A percentile compares a stretch with the other conserved stretches of the same genome.
phyloP scores from a whole-genome alignment of 306 rosid species.

The Citrullus colocynthis region DNA sequence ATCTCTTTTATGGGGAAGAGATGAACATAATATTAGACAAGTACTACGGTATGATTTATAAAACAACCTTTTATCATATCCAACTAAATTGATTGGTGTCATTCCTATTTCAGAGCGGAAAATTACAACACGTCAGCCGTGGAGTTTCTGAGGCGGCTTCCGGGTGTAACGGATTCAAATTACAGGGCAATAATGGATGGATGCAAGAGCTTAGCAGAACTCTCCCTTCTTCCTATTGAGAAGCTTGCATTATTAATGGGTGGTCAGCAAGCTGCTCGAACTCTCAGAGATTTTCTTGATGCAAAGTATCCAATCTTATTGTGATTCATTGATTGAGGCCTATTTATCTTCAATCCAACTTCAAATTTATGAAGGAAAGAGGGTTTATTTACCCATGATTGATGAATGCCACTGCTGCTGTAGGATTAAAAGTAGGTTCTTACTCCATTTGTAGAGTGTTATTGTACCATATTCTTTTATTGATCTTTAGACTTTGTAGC shows the following conservation, averaged over 20 bases:
- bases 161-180: slow-evolving; percentile 81
- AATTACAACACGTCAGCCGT: slow-evolving; percentile 88
- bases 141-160: slow-evolving; percentile 89
- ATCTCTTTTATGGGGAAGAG: neutral
- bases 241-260: slow-evolving; percentile 75
- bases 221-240: slow-evolving; percentile 71
- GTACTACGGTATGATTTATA: neutral
- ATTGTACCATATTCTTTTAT: neutral
- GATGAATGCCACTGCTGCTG: neutral
- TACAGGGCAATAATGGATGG: slow-evolving; percentile 85
- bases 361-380: neutral
- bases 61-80: neutral
- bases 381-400: neutral
- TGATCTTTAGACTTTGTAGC: neutral
- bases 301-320: slow-evolving; percentile 90
- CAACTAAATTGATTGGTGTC: slow-evolving; percentile 4
- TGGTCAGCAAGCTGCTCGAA: slow-evolving; percentile 88
- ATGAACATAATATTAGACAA: neutral
- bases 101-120: slow-evolving; percentile 52
- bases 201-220: slow-evolving; percentile 82
- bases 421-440: neutral
- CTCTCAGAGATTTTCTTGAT: slow-evolving; percentile 83
- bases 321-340: slow-evolving; percentile 9
- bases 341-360: neutral
- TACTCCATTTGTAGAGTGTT: neutral